Evolutionary conservation across 768 basidiomycete species (phyloP).

Genomic region (Trametes cubensis): DNA sequence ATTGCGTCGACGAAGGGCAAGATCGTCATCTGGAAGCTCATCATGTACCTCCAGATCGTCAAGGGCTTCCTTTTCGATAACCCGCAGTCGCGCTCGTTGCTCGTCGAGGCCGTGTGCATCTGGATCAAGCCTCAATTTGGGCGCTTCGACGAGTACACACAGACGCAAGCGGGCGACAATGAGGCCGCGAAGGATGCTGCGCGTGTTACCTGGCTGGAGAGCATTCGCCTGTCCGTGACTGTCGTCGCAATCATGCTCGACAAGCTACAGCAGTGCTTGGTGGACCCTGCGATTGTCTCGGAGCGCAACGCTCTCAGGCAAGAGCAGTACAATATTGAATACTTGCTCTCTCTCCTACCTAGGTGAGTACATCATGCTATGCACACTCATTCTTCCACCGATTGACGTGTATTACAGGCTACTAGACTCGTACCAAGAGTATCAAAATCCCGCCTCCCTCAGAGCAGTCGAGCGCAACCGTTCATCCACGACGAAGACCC

Average conservation of each 20-base stretch:
- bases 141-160: conserved; percentile 80
- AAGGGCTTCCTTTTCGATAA: conserved; percentile 88
- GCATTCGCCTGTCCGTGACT: conserved; percentile 85
- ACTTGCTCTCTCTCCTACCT: conserved; percentile 78
- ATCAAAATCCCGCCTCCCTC: conserved; percentile 66
- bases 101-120: conserved; percentile 85
- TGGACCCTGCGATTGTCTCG: conserved; percentile 61
- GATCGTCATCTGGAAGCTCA: conserved; percentile 90
- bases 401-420: conserved; percentile 48
- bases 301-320: conserved; percentile 66
- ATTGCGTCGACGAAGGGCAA: conserved; percentile 79
- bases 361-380: conserved; percentile 50
- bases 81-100: conserved; percentile 69
- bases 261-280: conserved; percentile 80
- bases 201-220: conserved; percentile 88
- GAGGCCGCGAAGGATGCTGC: conserved; percentile 70
- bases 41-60: conserved; percentile 91
- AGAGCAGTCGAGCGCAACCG: conserved; percentile 71
- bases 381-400: too few relatives aligned
- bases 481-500: conserved; percentile 57
- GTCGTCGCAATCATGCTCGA: conserved; percentile 90
- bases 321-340: conserved; percentile 93
- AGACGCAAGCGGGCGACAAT: conserved; percentile 63
- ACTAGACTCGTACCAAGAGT: conserved; percentile 86
- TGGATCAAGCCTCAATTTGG: conserved; percentile 98